Evolutionary conservation across 2,329 filamentous ascomycete genomes (phyloP).

Genomic region (Ophiognomonia clavigignenti-juglandacearum): DNA sequence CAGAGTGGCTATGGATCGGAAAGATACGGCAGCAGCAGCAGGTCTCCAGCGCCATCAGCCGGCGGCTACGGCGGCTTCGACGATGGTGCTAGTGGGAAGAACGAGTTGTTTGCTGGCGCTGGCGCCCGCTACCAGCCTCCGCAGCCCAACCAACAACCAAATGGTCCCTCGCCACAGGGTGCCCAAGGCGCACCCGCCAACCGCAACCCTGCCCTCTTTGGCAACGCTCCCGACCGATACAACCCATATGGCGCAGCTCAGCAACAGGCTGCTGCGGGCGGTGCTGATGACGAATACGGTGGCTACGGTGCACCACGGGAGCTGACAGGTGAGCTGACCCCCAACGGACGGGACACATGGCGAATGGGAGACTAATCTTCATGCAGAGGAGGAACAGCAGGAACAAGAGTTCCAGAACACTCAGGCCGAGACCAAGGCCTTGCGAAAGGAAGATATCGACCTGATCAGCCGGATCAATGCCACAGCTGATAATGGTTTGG

Average conservation of each 20-base stretch:
- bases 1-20: slow-evolving; percentile 47
- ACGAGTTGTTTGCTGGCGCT: slow-evolving; percentile 52
- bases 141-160: slow-evolving; percentile 12
- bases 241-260: background rate
- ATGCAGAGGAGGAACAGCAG: slow-evolving; percentile 74
- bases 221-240: slow-evolving; percentile 9
- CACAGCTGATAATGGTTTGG: slow-evolving; percentile 63
- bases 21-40: slow-evolving; percentile 39
- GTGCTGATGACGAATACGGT: slow-evolving; percentile 29
- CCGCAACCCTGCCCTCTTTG: slow-evolving; percentile 5
- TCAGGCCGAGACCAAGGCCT: slow-evolving; percentile 68
- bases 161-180: background rate
- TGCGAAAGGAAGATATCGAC: slow-evolving; percentile 70
- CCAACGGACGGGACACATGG: fast-evolving
- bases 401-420: slow-evolving; percentile 65
- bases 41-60: slow-evolving; percentile 32
- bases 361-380: background rate
- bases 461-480: slow-evolving; percentile 63
- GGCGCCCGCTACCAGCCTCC: slow-evolving; percentile 20
- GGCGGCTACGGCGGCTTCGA: slow-evolving; percentile 59
- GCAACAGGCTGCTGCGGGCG: background rate
- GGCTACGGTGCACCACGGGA: slow-evolving; percentile 67
- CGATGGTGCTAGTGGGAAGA: slow-evolving; percentile 39
- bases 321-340: slow-evolving; percentile 34
- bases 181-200: background rate